These are phyloP conservation scores for Fusarium sublunatum DNA, from an alignment of 2,329 filamentous ascomycete species.

Conservation along the genomic window DNA sequence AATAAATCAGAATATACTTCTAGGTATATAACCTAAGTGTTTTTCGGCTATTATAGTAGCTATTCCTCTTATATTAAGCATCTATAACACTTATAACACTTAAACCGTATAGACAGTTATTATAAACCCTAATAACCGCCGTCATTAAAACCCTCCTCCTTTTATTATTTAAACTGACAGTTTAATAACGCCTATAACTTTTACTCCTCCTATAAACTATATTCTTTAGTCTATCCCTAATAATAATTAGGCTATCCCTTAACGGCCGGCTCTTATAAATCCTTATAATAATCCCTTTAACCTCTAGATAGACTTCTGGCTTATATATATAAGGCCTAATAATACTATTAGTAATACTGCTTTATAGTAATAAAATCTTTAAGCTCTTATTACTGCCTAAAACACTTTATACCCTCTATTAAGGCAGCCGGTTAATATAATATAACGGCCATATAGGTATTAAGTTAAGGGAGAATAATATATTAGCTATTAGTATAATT, in stretches of 20 bases:
- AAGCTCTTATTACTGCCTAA: neutral
- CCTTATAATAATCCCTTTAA: neutral
- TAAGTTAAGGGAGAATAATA: neutral
- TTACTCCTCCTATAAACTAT: no score
- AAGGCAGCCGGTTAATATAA: neutral
- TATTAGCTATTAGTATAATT: neutral
- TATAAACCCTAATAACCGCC: no score
- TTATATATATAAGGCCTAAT: neutral
- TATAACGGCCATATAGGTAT: neutral
- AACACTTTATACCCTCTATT: neutral
- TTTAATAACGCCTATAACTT: no score
- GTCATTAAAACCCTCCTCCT: no score
- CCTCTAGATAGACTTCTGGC: neutral
- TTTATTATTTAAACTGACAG: no score
- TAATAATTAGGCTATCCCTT: neutral
- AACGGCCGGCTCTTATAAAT: neutral
- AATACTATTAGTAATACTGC: neutral
- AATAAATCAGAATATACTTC: no score
- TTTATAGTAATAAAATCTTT: neutral
- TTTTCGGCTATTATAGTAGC: no score
- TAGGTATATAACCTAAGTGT: no score
- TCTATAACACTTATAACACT: no score
- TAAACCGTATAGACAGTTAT: no score
- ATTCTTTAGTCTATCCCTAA: neutral
- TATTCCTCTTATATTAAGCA: no score